These are phyloP conservation scores for Rhytidhysteron rufulum DNA, from an alignment of 2,329 filamentous ascomycete species.

Conservation along the genomic window DNA sequence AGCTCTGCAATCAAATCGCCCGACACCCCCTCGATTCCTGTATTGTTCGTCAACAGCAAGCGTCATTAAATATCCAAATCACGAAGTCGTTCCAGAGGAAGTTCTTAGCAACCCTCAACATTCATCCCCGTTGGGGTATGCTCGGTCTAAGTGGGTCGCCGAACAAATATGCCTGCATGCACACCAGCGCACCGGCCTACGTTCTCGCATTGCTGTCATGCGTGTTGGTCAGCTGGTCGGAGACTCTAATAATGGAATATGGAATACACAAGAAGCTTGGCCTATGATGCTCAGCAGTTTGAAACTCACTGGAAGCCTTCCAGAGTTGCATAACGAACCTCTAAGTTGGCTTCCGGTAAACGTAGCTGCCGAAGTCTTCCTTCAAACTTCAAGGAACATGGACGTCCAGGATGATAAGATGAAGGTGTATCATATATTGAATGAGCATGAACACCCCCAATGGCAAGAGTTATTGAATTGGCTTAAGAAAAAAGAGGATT, in stretches of 20 bases:
- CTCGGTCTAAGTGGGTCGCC: slow-evolving; percentile 54
- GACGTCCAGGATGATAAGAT: slow-evolving; percentile 9
- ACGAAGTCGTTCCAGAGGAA: slow-evolving; percentile 38
- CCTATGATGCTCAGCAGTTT: slow-evolving; percentile 33
- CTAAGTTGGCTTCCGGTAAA: slow-evolving; percentile 33
- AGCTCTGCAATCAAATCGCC: slow-evolving; percentile 30
- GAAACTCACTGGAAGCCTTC: slow-evolving; percentile 23
- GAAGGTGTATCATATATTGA: slow-evolving; percentile 49
- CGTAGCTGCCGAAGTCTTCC: slow-evolving; percentile 40
- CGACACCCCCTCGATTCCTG: slow-evolving; percentile 35
- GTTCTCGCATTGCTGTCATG: slow-evolving; percentile 29
- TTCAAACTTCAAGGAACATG: slow-evolving; percentile 23
- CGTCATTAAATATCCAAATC: slow-evolving; percentile 27
- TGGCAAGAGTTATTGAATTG: slow-evolving; percentile 48
- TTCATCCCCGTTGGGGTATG: slow-evolving; percentile 52
- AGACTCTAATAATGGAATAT: slow-evolving; percentile 20
- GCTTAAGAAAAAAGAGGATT: slow-evolving; percentile 35
- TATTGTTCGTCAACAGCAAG: slow-evolving; percentile 54
- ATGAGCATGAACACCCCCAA: slow-evolving; percentile 39
- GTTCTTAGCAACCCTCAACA: slow-evolving; percentile 40
- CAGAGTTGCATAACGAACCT: slow-evolving; percentile 22
- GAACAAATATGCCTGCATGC: slow-evolving; percentile 49
- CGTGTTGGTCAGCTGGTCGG: slow-evolving; percentile 43
- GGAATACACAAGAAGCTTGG: slow-evolving; percentile 32
- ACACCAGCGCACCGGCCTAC: slow-evolving; percentile 17